A percentile compares a stretch with the other conserved stretches of the same genome.
Evolutionary conservation across 768 basidiomycete genomes (phyloP).

Genomic region (Termitomyces sp.): DNA sequence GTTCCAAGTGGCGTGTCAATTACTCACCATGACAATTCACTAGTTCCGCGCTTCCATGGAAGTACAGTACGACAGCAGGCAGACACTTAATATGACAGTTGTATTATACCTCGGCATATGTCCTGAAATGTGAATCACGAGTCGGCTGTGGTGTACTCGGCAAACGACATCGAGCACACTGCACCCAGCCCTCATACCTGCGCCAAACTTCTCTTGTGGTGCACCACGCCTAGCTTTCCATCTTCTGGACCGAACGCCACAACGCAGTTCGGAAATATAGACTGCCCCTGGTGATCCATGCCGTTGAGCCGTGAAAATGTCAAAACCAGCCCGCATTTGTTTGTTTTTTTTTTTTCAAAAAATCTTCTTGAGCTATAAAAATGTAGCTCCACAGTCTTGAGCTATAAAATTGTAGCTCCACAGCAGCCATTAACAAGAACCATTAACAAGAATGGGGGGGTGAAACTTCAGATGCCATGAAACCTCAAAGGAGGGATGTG

Average conservation of each 20-base stretch:
- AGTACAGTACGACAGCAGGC: neutral
- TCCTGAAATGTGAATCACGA: no score
- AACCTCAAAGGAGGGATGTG: neutral
- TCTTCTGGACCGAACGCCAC: neutral
- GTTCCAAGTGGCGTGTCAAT: neutral
- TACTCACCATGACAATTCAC: neutral
- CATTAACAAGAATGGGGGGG: neutral
- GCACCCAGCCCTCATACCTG: neutral
- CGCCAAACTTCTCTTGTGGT: neutral
- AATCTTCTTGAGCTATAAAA: no score
- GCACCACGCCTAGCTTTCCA: neutral
- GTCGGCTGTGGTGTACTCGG: neutral
- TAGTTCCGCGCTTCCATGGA: neutral
- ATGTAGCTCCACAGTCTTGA: no score
- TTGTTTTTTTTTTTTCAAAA: neutral
- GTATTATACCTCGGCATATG: neutral
- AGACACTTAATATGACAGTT: neutral
- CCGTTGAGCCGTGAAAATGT: neutral
- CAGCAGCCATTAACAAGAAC: no score
- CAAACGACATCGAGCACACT: neutral
- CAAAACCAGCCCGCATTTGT: neutral
- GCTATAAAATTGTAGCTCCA: no score
- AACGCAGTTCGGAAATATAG: neutral
- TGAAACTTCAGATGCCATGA: no score
- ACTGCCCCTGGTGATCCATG: neutral